These are phyloP conservation scores for Marasmius oreades DNA, from an alignment of 1,284 basidiomycete species.

Conservation along the genomic window DNA sequence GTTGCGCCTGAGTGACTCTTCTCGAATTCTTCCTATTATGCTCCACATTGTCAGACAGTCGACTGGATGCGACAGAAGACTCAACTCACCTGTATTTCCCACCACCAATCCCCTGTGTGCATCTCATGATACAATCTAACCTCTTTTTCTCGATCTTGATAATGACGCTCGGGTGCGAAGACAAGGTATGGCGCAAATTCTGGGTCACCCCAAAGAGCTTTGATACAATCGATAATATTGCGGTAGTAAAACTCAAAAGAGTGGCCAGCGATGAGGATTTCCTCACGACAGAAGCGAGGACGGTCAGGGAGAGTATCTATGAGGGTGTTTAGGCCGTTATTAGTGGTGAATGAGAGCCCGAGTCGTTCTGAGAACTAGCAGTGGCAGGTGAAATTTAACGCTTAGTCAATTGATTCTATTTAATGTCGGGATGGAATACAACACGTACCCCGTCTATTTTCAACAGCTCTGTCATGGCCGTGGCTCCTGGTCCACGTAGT, in stretches of 20 bases:
- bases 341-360: too few relatives aligned
- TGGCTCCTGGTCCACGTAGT: too few relatives aligned
- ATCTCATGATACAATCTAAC: conserved; percentile 21
- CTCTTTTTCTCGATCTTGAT: conserved; percentile 11
- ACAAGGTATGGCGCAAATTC: conserved; percentile 18
- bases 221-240: conserved; percentile 24
- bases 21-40: neutral
- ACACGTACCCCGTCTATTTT: too few relatives aligned
- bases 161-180: conserved; percentile 17
- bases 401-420: too few relatives aligned
- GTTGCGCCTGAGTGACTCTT: neutral
- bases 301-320: conserved; percentile 22
- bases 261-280: conserved; percentile 21
- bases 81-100: conserved; percentile 19
- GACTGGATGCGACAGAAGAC: neutral
- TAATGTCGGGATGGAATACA: too few relatives aligned
- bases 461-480: too few relatives aligned
- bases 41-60: neutral
- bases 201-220: conserved; percentile 24
- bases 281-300: conserved; percentile 19
- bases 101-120: conserved; percentile 26
- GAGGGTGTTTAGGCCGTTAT: too few relatives aligned
- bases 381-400: too few relatives aligned
- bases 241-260: conserved; percentile 24
- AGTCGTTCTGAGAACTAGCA: too few relatives aligned